Percentiles rank a stretch among this genome's conserved stretches.
Evolutionary conservation across 352 stramenopile genomes (phyloP).

Genomic region (Globisporangium echinulatum): DNA sequence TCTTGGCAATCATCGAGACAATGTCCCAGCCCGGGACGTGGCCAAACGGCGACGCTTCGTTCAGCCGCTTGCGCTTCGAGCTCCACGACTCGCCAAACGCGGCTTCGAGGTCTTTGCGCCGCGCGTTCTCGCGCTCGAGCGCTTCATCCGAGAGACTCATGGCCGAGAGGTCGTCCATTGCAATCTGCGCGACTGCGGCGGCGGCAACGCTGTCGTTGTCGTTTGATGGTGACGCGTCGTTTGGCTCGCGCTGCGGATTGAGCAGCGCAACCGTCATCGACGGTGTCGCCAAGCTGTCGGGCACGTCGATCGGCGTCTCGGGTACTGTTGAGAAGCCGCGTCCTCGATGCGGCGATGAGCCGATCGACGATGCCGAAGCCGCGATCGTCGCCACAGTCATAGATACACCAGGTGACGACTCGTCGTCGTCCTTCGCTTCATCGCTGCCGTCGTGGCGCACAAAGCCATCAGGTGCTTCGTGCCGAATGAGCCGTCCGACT

Average conservation of each 20-base stretch:
- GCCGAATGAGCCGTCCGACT: slow-evolving; percentile 62
- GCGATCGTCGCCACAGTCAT: background rate
- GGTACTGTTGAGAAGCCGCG: slow-evolving; percentile 24
- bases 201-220: slow-evolving; percentile 4
- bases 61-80: slow-evolving; percentile 90
- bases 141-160: slow-evolving; percentile 65
- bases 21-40: slow-evolving; percentile 91
- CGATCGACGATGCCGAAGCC: background rate
- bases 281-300: slow-evolving; percentile 48
- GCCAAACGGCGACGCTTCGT: slow-evolving; percentile 82
- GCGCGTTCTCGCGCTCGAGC: slow-evolving; percentile 76
- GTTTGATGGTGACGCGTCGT: slow-evolving; percentile 18
- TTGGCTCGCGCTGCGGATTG: slow-evolving; percentile 17
- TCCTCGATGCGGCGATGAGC: background rate
- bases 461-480: slow-evolving; percentile 58
- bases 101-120: slow-evolving; percentile 71
- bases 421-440: slow-evolving; percentile 26
- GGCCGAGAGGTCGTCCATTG: slow-evolving; percentile 58
- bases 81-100: slow-evolving; percentile 95
- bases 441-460: slow-evolving; percentile 25
- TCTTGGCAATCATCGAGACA: slow-evolving; percentile 97
- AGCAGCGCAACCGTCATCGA: slow-evolving; percentile 24
- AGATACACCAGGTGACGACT: background rate
- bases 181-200: slow-evolving; percentile 20
- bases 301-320: slow-evolving; percentile 64